Evolutionary conservation across 2,329 filamentous ascomycete species (phyloP), one percentile per base, ranked within the genome.

Genomic region (Fusarium buharicum): DNA sequence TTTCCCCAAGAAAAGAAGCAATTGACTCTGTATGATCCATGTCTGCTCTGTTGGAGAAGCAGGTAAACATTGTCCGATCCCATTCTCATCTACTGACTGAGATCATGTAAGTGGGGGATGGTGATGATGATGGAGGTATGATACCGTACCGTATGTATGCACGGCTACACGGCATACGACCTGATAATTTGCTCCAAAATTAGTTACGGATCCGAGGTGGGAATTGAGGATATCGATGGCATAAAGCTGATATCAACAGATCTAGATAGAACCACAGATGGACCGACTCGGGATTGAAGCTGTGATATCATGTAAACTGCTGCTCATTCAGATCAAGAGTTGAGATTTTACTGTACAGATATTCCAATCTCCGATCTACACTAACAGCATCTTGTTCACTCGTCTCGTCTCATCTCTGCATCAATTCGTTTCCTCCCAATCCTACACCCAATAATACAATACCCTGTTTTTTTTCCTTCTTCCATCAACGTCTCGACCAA

Each of bases 181-280:
- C 36, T 33, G 14, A 24, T 24, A 24, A 7, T 24, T 24, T 24
- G 22, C 22, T 24, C 22, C 22, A 8, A 24, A 11, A 28, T 28
- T 5, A 27, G 9, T 9, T 28, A 13, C 27, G 27, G 27, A 28
- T 28, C 27, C 27, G 27, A 28, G 27, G 49, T 63, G 55, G 43
- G 34, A 49, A 44, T 47, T 27, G 51, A 28, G 37, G 50, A 55
- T 39, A 43, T 43, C 28, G 24, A 37, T 55, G 51, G 37, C 45
- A 43, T 38, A 44, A 46, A 43, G 24, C 27, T 43, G 36, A 12
- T 38, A 39, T 41, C 45, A 27, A 44, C 34, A 48, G 31, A 46
- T 30, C 18, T 53, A 11, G 39, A 50, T n/a, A n/a, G 55, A 24
- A 37, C 46, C 58, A 59, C 61, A 64, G 44, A 58, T 64, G 61